phyloP scores from a whole-genome alignment of 106 monocot species.

The Phalaenopsis equestris region DNA sequence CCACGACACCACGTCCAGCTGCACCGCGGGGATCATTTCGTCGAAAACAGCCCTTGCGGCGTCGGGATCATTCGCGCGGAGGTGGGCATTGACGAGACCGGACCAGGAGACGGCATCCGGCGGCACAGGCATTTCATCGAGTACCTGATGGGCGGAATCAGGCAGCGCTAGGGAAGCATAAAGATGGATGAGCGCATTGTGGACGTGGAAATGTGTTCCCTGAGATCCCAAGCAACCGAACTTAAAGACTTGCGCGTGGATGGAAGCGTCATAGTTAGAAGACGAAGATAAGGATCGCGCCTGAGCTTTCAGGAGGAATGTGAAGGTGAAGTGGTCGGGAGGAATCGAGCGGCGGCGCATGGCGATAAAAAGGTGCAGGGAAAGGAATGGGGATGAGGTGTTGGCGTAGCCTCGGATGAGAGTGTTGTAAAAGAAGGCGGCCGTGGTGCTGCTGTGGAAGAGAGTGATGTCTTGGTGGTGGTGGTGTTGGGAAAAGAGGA shows the following conservation, averaged over 20 bases:
- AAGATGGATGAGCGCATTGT: slow-evolving; percentile 34
- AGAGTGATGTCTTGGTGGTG: slow-evolving; percentile 7
- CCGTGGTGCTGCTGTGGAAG: neutral
- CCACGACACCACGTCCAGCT: slow-evolving; percentile 37
- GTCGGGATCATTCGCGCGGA: slow-evolving; percentile 14
- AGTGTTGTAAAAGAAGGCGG: slow-evolving; percentile 40
- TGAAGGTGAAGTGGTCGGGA: slow-evolving; percentile 43
- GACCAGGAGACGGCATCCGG: slow-evolving; percentile 41
- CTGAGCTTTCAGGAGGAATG: slow-evolving; percentile 37
- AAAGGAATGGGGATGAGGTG: slow-evolving; percentile 11
- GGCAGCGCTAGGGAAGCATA: slow-evolving; percentile 20
- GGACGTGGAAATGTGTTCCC: slow-evolving; percentile 14
- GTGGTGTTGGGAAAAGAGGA: slow-evolving; percentile 14
- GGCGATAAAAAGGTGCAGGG: slow-evolving; percentile 23
- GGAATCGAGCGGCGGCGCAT: slow-evolving; percentile 23
- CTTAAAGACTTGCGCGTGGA: slow-evolving; percentile 30
- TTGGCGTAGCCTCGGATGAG: slow-evolving; percentile 28
- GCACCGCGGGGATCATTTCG: slow-evolving; percentile 3
- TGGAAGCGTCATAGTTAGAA: neutral
- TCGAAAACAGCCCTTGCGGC: slow-evolving; percentile 25
- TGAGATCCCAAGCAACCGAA: slow-evolving; percentile 26
- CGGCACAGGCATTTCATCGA: slow-evolving; percentile 31
- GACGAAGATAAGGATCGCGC: slow-evolving; percentile 2
- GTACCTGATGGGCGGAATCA: slow-evolving; percentile 8
- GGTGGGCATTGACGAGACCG: slow-evolving; percentile 21